phyloP scores from a whole-genome alignment of 208 protist genomes.

The Leishmania mexicana region DNA sequence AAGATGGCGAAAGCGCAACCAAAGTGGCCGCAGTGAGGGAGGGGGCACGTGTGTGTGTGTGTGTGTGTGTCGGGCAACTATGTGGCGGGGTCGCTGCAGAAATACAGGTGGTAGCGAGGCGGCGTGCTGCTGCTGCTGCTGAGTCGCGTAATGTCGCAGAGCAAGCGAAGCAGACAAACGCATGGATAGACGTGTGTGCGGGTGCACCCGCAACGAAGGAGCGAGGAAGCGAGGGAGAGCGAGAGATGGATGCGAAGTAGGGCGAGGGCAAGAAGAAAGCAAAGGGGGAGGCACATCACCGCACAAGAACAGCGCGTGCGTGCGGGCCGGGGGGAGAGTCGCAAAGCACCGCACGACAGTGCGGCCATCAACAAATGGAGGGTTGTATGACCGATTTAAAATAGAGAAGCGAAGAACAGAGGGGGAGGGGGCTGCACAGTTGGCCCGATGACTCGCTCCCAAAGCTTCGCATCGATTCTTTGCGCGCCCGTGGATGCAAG shows the following conservation, averaged over 20 bases:
- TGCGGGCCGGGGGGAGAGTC: not conserved
- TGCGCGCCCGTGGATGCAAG: not conserved
- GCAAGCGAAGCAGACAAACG: not conserved
- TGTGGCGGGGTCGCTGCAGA: no score
- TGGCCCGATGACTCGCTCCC: not conserved
- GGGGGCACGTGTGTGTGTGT: no score
- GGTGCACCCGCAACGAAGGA: not conserved
- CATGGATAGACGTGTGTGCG: not conserved
- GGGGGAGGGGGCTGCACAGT: not conserved
- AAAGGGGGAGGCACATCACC: not conserved
- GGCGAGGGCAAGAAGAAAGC: not conserved
- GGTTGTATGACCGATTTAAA: no score
- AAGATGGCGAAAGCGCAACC: no score
- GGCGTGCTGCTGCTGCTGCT: not conserved
- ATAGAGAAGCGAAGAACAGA: not conserved
- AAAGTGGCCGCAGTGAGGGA: no score
- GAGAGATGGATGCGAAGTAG: not conserved
- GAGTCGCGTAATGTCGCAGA: not conserved
- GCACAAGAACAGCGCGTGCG: not conserved
- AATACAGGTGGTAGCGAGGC: no score
- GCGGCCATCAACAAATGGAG: no score
- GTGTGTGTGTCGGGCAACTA: not conserved
- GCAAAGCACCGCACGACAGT: no score
- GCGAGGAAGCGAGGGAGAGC: not conserved
- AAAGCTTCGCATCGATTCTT: not conserved